Evolutionary conservation across 257 asterid genomes (phyloP).

Genomic region (Solanum paucissectum): DNA sequence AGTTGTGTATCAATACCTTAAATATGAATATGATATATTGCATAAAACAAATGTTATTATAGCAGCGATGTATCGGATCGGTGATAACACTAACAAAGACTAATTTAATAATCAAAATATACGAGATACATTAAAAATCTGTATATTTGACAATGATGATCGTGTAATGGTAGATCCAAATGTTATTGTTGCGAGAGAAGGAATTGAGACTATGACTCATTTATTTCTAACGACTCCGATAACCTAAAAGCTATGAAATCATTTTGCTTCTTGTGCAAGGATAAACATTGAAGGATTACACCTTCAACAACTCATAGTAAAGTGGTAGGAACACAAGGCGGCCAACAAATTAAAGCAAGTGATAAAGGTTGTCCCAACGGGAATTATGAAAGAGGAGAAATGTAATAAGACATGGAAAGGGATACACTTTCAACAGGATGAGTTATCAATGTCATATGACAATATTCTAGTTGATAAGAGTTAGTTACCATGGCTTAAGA

Average conservation of each 20-base stretch:
- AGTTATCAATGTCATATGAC: not conserved
- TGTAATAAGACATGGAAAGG: not conserved
- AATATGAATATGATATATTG: too few relatives aligned
- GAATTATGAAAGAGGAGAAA: not conserved
- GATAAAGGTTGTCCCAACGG: not conserved
- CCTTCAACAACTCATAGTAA: not conserved
- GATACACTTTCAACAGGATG: not conserved
- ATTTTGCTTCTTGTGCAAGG: too few relatives aligned
- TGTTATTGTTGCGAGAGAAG: too few relatives aligned
- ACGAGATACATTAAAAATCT: too few relatives aligned
- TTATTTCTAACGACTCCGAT: too few relatives aligned
- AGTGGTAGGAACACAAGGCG: not conserved
- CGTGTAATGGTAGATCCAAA: not conserved
- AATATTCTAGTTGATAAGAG: too few relatives aligned
- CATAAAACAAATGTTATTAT: too few relatives aligned
- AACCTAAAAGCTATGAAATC: too few relatives aligned
- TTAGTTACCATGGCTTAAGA: not conserved
- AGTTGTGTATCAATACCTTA: not conserved
- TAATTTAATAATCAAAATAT: too few relatives aligned
- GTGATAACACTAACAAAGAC: not conserved
- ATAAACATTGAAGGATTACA: not conserved
- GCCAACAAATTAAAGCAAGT: not conserved
- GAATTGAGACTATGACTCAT: too few relatives aligned
- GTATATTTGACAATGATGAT: too few relatives aligned
- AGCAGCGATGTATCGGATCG: not conserved